Evolutionary conservation across 176 grass and related monocot genomes (phyloP).

Genomic region (Hordeum vulgare): DNA sequence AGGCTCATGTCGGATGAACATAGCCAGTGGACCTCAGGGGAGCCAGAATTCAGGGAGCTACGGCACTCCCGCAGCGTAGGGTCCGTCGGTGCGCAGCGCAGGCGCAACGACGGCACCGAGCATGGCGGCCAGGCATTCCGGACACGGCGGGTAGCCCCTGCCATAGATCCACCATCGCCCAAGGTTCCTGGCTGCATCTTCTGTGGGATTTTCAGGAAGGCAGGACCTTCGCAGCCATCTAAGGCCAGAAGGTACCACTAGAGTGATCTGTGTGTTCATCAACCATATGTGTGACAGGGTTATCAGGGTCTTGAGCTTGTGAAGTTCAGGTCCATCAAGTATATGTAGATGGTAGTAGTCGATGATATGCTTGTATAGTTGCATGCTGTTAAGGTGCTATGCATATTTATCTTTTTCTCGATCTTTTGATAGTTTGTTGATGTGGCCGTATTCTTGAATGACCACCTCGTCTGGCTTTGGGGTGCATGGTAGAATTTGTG

Average conservation of each 20-base stretch:
- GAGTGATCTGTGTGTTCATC: not conserved
- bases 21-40: constrained; percentile 8
- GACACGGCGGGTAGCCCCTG: constrained; percentile 12
- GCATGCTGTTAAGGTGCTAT: not conserved
- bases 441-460: not conserved
- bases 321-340: not conserved
- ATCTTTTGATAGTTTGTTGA: not conserved
- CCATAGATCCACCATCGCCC: constrained; percentile 34
- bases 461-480: not conserved
- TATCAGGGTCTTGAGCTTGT: not conserved
- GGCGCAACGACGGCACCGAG: not conserved
- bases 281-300: not conserved
- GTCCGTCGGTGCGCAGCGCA: not conserved
- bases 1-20: constrained; percentile 27
- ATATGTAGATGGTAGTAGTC: not conserved
- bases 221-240: not conserved
- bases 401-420: not conserved
- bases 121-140: constrained; percentile 8
- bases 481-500: not conserved
- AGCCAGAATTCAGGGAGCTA: constrained; percentile 29
- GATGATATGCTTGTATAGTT: not conserved
- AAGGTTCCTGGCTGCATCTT: constrained; percentile 49
- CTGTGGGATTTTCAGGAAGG: constrained; percentile 46
- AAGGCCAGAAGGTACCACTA: constrained; percentile 34
- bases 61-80: constrained; percentile 44